Percentiles rank a stretch among this genome's conserved stretches.
These are phyloP conservation scores for Zhuliangozyma blackwelliae DNA, from an alignment of 1,139 yeast genomes.

Conservation along the genomic window DNA sequence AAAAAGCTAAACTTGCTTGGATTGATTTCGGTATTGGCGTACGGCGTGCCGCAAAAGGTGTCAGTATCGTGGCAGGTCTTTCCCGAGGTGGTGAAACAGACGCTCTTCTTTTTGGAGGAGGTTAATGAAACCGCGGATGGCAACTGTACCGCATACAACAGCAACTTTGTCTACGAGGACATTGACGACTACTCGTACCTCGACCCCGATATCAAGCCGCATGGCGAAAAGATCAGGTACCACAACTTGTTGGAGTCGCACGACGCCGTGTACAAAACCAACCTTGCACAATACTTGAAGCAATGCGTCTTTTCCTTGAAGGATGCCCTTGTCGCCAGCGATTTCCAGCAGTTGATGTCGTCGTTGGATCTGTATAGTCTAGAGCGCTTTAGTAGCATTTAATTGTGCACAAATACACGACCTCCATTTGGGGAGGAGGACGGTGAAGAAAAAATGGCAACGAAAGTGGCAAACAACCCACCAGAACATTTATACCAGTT, in stretches of 20 bases:
- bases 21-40: constrained; percentile 38
- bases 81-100: constrained; percentile 43
- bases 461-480: too few relatives aligned
- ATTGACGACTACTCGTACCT: constrained; percentile 45
- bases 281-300: constrained; percentile 27
- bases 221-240: constrained; percentile 57
- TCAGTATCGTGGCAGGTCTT: constrained; percentile 11
- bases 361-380: constrained; percentile 30
- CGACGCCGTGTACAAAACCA: constrained; percentile 62
- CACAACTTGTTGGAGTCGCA: constrained; percentile 37
- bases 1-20: constrained; percentile 64
- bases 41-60: constrained; percentile 20
- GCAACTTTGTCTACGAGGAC: constrained; percentile 52
- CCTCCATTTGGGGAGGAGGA: background rate
- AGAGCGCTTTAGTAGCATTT: constrained; percentile 20
- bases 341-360: constrained; percentile 23
- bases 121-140: constrained; percentile 59
- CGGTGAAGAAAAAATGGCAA: too few relatives aligned
- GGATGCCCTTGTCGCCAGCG: constrained; percentile 15
- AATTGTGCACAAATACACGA: too few relatives aligned
- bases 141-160: constrained; percentile 59
- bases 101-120: constrained; percentile 69
- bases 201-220: constrained; percentile 44
- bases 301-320: constrained; percentile 19
- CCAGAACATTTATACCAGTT: too few relatives aligned